Evolutionary conservation across 2,329 filamentous ascomycete genomes (phyloP).

Genomic region (Monosporascus sp.): DNA sequence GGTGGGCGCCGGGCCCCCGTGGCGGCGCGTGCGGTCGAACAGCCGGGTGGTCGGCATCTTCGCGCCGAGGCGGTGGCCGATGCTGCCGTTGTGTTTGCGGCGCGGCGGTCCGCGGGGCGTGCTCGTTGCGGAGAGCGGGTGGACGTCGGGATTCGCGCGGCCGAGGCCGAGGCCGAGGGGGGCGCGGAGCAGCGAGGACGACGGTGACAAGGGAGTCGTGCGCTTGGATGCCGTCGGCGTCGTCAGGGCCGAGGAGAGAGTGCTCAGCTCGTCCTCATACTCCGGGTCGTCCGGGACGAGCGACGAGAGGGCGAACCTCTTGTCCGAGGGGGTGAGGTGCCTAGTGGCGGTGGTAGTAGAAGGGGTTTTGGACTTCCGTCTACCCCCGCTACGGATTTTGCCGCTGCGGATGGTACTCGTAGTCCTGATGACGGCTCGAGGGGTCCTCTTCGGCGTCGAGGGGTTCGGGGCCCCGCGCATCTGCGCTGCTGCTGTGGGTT

Average conservation of each 20-base stretch:
- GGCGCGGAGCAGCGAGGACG: neutral
- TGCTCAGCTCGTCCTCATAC: constrained; percentile 22
- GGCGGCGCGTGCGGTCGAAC: constrained; percentile 1
- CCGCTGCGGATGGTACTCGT: neutral
- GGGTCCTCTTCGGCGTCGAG: neutral
- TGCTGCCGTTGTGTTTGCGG: neutral
- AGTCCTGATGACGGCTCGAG: neutral
- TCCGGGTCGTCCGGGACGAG: constrained; percentile 15
- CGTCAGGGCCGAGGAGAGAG: constrained; percentile 6
- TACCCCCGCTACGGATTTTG: neutral
- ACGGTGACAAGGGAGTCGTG: neutral
- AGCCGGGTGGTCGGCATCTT: neutral
- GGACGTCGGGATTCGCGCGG: neutral
- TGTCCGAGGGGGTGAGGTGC: constrained; percentile 1
- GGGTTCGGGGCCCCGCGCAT: neutral
- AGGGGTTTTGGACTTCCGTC: neutral
- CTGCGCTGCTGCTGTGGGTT: neutral
- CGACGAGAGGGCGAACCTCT: constrained; percentile 16
- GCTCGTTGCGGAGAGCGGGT: neutral
- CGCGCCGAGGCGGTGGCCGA: constrained; percentile 1
- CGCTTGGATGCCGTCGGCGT: neutral
- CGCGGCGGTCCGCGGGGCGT: neutral
- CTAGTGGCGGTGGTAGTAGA: neutral
- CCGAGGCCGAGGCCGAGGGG: neutral
- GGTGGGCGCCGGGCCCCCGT: constrained; percentile 7